phyloP scores from a whole-genome alignment of 306 rosid genomes.

The Lagenaria siceraria region DNA sequence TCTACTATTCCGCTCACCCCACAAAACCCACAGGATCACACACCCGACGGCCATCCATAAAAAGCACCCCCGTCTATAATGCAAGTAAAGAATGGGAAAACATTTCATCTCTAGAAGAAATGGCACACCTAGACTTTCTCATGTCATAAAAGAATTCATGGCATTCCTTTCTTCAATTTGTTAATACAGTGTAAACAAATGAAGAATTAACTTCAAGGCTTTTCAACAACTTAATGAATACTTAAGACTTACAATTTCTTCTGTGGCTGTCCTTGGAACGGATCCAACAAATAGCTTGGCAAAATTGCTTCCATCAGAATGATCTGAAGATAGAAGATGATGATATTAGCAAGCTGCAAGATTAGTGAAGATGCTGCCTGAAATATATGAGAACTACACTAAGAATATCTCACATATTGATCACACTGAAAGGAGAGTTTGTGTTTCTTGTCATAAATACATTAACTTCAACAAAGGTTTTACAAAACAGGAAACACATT shows the following conservation, averaged over 20 bases:
- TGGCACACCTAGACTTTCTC: not conserved
- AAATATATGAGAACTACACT: not conserved
- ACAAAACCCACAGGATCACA: no score
- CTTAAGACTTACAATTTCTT: conserved; percentile 59
- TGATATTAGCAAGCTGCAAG: conserved; percentile 2
- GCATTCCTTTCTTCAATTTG: not conserved
- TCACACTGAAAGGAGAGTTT: not conserved
- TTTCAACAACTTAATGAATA: not conserved
- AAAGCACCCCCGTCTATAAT: not conserved
- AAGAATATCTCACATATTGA: not conserved
- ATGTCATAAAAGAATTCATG: not conserved
- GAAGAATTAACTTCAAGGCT: not conserved
- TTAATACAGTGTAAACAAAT: not conserved
- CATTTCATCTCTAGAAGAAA: not conserved
- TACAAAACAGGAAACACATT: not conserved
- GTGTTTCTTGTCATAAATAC: not conserved
- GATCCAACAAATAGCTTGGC: conserved; percentile 92
- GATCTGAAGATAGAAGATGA: conserved; percentile 31
- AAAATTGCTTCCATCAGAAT: conserved; percentile 43
- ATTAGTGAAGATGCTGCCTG: not conserved
- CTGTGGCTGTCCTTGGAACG: conserved; percentile 80
- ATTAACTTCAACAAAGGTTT: not conserved
- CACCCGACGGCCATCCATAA: no score
- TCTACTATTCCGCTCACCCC: no score
- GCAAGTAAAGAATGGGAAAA: not conserved